These are phyloP conservation scores for Begonia loranthoides DNA, from an alignment of 306 rosid genomes.

Conservation along the genomic window DNA sequence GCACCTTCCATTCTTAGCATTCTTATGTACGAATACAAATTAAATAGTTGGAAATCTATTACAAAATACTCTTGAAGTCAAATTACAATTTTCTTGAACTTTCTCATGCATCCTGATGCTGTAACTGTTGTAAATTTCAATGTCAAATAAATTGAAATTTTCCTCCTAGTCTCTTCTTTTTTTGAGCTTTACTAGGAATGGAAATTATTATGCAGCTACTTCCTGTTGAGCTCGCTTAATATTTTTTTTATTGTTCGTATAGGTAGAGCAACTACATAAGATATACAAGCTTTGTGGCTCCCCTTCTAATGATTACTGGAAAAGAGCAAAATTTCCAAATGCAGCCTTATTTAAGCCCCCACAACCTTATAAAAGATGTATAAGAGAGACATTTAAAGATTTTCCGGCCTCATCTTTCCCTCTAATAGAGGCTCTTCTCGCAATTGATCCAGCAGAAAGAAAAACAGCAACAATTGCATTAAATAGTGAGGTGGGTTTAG, in stretches of 20 bases:
- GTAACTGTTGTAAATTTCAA: no score
- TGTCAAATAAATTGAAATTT: no score
- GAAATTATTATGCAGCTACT: neutral
- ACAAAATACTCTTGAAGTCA: no score
- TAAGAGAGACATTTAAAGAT: slow-evolving; percentile 50
- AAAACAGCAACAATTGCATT: slow-evolving; percentile 51
- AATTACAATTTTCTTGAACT: no score
- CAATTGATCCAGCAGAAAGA: slow-evolving; percentile 61
- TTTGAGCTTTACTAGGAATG: no score
- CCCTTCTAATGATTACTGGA: slow-evolving; percentile 66
- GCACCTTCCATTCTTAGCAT: no score
- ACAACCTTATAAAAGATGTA: slow-evolving; percentile 55
- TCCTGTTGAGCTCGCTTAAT: slow-evolving; percentile 3
- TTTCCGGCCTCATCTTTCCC: slow-evolving; percentile 51
- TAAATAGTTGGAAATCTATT: no score
- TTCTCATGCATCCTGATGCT: no score
- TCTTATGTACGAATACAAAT: no score
- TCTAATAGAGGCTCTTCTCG: slow-evolving; percentile 57
- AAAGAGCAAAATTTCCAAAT: slow-evolving; percentile 54
- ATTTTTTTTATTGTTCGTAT: slow-evolving; percentile 10
- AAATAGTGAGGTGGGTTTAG: slow-evolving; percentile 41
- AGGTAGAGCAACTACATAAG: slow-evolving; percentile 77
- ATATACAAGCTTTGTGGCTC: slow-evolving; percentile 73
- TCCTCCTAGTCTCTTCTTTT: no score
- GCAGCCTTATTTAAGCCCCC: slow-evolving; percentile 60